Evolutionary conservation across 345 rosid genomes (phyloP), one percentile per base, ranked within the genome.

Genomic region (Streptanthus diversifolius): DNA sequence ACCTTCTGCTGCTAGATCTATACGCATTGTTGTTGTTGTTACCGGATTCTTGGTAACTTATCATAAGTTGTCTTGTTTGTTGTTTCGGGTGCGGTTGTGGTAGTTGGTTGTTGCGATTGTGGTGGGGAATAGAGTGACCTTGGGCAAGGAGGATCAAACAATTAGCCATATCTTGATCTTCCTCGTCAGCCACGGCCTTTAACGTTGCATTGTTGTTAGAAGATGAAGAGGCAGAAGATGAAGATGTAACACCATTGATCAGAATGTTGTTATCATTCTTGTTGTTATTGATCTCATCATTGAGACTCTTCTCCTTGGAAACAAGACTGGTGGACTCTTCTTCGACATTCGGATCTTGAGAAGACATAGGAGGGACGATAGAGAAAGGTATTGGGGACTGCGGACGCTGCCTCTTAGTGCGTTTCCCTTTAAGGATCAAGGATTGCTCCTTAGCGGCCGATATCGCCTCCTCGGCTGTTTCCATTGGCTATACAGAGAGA

Each of bases 121-220:
- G 44, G 29, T 63, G 35, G 17, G 71, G 66, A 57, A 77, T 72
- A 65, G 80, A 71, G 24, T 80, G 85, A 15, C 99, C 96, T 68
- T 86, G 93, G 0, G 99, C 91, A 0, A 95, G 83, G 51, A 95
- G 92, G 78, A 95, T 95, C 48, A 95, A 82, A 68, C 99, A 95
- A 43, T 92, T 88, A 1, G 99, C 99, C 96, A 87, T 87, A 69
- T 91, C 97, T 66, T 88, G 91, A 59, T 89, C 98, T 61, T 91
- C 97, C 51, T 88, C 85, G 4, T 88, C 85, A 3, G 84, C 81
- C 0, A 86, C 71, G 70, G 73, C 82, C 68, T 18, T 82, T 76
- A 11, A 61, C 72, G 57, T 70, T 35, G 13, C 66, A 76, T 48
- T 72, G 48, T 78, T 84, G 47, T 61, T 63, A 8, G 82, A 66